Evolutionary conservation across 345 rosid genomes (phyloP).

Genomic region (Eutrema heterophyllum): DNA sequence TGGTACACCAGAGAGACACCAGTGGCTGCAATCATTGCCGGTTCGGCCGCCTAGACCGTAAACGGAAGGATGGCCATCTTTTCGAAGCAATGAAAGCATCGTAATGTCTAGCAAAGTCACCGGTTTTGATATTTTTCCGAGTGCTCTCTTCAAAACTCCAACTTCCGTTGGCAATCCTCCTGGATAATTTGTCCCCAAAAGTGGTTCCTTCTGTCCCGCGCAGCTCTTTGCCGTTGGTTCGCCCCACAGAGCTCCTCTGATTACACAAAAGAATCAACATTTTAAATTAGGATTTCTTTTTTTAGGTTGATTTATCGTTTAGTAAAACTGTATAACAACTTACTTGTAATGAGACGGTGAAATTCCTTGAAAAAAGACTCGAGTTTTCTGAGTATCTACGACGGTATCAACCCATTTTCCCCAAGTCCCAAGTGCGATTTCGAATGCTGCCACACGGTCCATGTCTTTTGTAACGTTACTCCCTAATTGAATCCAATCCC

Average conservation of each 20-base stretch:
- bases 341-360: conserved; percentile 87
- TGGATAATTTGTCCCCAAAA: conserved; percentile 52
- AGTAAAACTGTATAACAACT: conserved; percentile 7
- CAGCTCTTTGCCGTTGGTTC: conserved; percentile 60
- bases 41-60: conserved; percentile 52
- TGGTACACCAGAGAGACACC: conserved; percentile 94
- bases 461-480: conserved; percentile 47
- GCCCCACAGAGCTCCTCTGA: conserved; percentile 61
- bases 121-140: conserved; percentile 38
- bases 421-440: conserved; percentile 70
- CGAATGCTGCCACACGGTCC: conserved; percentile 69
- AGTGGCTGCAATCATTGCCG: conserved; percentile 74
- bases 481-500: conserved; percentile 62
- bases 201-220: conserved; percentile 54
- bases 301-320: not conserved
- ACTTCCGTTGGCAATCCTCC: conserved; percentile 57
- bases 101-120: conserved; percentile 71
- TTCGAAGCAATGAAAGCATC: conserved; percentile 63
- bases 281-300: not conserved
- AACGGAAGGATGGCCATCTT: conserved; percentile 86
- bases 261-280: not conserved
- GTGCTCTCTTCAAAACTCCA: conserved; percentile 49
- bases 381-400: conserved; percentile 48
- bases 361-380: conserved; percentile 74
- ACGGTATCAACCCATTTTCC: conserved; percentile 64